A percentile compares a stretch with the other conserved stretches of the same genome.
Evolutionary conservation across 75 land plant species (phyloP).

Genomic region (Ceratopteris richardii): DNA sequence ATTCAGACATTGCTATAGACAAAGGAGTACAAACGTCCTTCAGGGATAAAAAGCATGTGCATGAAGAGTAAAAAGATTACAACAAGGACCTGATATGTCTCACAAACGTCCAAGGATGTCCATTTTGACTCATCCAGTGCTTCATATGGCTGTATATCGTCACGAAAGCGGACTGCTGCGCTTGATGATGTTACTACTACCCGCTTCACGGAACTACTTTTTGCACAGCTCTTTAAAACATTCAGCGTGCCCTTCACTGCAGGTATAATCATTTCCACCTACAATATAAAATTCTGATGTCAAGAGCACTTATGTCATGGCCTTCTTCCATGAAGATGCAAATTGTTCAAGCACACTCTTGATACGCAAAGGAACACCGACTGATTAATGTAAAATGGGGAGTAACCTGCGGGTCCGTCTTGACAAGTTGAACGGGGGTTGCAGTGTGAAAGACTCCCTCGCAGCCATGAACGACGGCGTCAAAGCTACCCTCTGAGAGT

Average conservation of each 20-base stretch:
- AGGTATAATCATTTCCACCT: slow-evolving; percentile 80
- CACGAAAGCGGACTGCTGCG: slow-evolving; percentile 58
- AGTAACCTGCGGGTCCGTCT: slow-evolving; percentile 55
- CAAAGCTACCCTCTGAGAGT: slow-evolving; percentile 71
- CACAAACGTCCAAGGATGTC: slow-evolving; percentile 69
- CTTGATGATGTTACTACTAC: slow-evolving; percentile 93
- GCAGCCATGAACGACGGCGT: slow-evolving; percentile 57
- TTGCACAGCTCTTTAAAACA: slow-evolving; percentile 79
- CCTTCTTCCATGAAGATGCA: no score
- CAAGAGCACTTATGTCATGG: no score
- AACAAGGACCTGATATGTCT: slow-evolving; percentile 33
- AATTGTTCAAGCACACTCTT: no score
- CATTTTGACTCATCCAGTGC: slow-evolving; percentile 74
- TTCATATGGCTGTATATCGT: slow-evolving; percentile 39
- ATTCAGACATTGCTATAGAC: no score
- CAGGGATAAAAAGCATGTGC: background rate
- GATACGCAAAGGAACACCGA: no score
- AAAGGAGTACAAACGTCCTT: background rate
- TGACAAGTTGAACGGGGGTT: slow-evolving; percentile 40
- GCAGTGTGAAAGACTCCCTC: slow-evolving; percentile 87
- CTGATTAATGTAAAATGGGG: no score
- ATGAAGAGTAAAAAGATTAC: background rate
- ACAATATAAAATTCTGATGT: no score
- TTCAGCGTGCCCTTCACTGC: slow-evolving; percentile 82
- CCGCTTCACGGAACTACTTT: slow-evolving; percentile 49